Evolutionary conservation across 371 early-diverging fungal genomes (phyloP).

Genomic region (Mortierella sp.): DNA sequence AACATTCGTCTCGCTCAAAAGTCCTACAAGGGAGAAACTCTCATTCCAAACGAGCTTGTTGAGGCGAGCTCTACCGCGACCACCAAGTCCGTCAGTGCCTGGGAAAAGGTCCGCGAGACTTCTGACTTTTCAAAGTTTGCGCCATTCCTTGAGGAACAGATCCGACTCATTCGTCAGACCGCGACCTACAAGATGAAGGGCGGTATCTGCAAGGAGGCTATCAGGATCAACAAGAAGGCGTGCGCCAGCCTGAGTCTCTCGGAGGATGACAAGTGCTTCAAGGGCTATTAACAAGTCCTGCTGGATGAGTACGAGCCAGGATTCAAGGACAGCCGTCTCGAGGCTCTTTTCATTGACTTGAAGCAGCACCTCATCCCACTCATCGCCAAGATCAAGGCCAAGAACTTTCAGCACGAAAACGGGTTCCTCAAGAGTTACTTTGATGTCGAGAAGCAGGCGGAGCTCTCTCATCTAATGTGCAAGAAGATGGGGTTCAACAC

Average conservation of each 20-base stretch:
- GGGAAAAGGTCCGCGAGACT: slow-evolving; percentile 55
- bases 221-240: slow-evolving; percentile 46
- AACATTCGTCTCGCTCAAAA: slow-evolving; percentile 52
- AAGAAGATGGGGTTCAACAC: slow-evolving; percentile 59
- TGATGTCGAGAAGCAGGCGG: slow-evolving; percentile 55
- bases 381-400: slow-evolving; percentile 55
- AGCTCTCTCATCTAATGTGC: slow-evolving; percentile 42
- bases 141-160: slow-evolving; percentile 48
- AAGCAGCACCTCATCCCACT: slow-evolving; percentile 58
- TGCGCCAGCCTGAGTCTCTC: slow-evolving; percentile 28
- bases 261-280: slow-evolving; percentile 42
- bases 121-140: slow-evolving; percentile 54
- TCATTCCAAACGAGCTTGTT: slow-evolving; percentile 45
- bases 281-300: slow-evolving; percentile 52
- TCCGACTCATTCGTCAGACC: slow-evolving; percentile 42
- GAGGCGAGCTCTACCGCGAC: slow-evolving; percentile 32
- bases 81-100: slow-evolving; percentile 33
- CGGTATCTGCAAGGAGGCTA: slow-evolving; percentile 38
- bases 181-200: slow-evolving; percentile 33
- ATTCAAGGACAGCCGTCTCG: slow-evolving; percentile 51
- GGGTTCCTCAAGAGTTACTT: slow-evolving; percentile 36
- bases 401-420: slow-evolving; percentile 50
- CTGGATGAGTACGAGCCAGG: slow-evolving; percentile 54
- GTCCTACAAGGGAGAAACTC: slow-evolving; percentile 30
- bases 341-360: slow-evolving; percentile 45